Evolutionary conservation across 75 land plant species (phyloP).

Genomic region (Pinus tabuliformis): DNA sequence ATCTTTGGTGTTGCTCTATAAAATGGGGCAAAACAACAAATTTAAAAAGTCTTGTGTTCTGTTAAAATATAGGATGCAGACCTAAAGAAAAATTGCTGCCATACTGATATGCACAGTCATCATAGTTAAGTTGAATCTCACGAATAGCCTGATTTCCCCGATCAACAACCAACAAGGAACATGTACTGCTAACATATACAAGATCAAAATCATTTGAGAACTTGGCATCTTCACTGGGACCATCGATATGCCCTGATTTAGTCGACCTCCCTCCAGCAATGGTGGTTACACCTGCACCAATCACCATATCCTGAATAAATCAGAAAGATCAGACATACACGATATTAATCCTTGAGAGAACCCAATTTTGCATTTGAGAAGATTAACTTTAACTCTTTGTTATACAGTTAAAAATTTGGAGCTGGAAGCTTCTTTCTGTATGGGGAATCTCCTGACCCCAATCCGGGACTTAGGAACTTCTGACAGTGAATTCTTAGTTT

Average conservation of each 20-base stretch:
- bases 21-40: not conserved
- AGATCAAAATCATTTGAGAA: slow-evolving; percentile 89
- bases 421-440: not conserved
- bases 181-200: slow-evolving; percentile 70
- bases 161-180: slow-evolving; percentile 75
- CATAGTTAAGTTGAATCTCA: slow-evolving; percentile 73
- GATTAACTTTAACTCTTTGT: not conserved
- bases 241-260: slow-evolving; percentile 69
- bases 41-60: not conserved
- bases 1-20: not conserved
- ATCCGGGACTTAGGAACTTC: not conserved
- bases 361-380: not conserved
- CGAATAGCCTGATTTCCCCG: slow-evolving; percentile 80
- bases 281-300: slow-evolving; percentile 67
- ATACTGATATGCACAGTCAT: slow-evolving; percentile 77
- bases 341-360: not conserved
- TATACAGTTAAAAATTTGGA: no score
- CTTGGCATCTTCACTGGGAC: slow-evolving; percentile 80
- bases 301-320: not conserved
- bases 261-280: slow-evolving; percentile 79
- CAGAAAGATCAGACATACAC: not conserved
- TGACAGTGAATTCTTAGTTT: not conserved
- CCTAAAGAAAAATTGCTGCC: slow-evolving; percentile 59
- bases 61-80: not conserved
- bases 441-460: not conserved